Evolutionary conservation across 73 alveolate genomes (phyloP), one percentile per base, ranked within the genome.

Genomic region (Halteria grandinella): DNA sequence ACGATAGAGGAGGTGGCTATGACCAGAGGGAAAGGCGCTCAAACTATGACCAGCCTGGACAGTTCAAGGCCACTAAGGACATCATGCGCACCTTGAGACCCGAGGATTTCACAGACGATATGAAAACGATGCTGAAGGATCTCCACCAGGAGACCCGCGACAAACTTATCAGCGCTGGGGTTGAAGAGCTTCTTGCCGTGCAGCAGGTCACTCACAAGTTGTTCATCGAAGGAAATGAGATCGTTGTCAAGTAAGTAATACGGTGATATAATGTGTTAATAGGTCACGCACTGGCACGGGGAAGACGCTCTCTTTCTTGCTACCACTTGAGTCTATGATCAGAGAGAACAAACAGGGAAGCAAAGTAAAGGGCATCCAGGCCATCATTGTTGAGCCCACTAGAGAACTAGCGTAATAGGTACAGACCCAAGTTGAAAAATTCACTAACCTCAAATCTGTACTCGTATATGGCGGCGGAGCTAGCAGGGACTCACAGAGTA

Each of bases 221-320:
- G 15, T 57, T 57, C 57, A 8, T 57, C 4, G 57, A 57, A 4
- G 25, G 14, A 12, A 57, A 34, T 32, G 50, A 57, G 21, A 27
- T 57, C 58, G 32, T 57, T 2, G 75, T 57, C 18, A 57, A 57
- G 75, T 57, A 57, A 27, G 50, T 53, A 12, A 6, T 32, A 15
- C 10, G 12, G 29, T 57, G 31, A 12, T 8, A n/a, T 7, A 27
- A 14, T 32, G 8, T 12, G 31, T 50, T 94, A 12, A 93, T 94
- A 24, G 96, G 91, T 36, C 99, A 21, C 81, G 93, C 55, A 94
- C 99, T 7, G 99, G 99, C 17, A 84, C 94, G n/a, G 99, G 99
- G 8, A 94, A 94, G 86, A 94, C 99, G 23, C 86, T 94, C 25
- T 81, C 98, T 41, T 94, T 85, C 86, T 78, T 94, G 60, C 79